Evolutionary conservation across 2,329 filamentous ascomycete species (phyloP).

Genomic region (Cladophialophora chaetospira): DNA sequence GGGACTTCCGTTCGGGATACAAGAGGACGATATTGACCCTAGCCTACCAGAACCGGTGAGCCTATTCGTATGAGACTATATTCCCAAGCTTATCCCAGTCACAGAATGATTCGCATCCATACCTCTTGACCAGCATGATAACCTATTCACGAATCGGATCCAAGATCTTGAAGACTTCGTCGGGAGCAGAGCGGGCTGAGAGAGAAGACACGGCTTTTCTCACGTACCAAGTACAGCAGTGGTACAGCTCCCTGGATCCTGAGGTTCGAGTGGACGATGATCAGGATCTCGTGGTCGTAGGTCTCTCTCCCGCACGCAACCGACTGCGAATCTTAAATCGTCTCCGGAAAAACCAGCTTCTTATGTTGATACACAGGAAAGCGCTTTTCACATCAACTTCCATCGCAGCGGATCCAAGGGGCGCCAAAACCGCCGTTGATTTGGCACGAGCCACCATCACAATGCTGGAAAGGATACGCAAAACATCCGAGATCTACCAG

Average conservation of each 20-base stretch:
- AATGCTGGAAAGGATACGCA: conserved; percentile 43
- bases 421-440: conserved; percentile 46
- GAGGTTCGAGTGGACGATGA: conserved; percentile 45
- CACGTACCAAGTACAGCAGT: conserved; percentile 48
- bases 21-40: conserved; percentile 54
- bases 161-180: conserved; percentile 51
- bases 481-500: conserved; percentile 42
- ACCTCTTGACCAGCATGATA: conserved; percentile 51
- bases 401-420: conserved; percentile 41
- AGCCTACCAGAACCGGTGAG: conserved; percentile 49
- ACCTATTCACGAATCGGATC: conserved; percentile 51
- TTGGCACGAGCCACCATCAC: conserved; percentile 43
- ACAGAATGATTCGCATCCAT: conserved; percentile 38
- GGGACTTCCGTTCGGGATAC: conserved; percentile 52
- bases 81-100: neutral
- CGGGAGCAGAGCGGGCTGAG: conserved; percentile 40
- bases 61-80: conserved; percentile 27
- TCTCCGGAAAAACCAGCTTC: conserved; percentile 50
- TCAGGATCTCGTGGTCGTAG: conserved; percentile 7
- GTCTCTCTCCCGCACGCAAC: conserved; percentile 11
- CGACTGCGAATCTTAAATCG: conserved; percentile 48
- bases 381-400: conserved; percentile 44
- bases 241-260: conserved; percentile 49
- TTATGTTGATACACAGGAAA: conserved; percentile 50
- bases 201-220: conserved; percentile 45